Percentiles rank a stretch among this genome's conserved stretches.
Evolutionary conservation across 1,139 yeast genomes (phyloP).

Genomic region (Tardiomyces digboiensis): DNA sequence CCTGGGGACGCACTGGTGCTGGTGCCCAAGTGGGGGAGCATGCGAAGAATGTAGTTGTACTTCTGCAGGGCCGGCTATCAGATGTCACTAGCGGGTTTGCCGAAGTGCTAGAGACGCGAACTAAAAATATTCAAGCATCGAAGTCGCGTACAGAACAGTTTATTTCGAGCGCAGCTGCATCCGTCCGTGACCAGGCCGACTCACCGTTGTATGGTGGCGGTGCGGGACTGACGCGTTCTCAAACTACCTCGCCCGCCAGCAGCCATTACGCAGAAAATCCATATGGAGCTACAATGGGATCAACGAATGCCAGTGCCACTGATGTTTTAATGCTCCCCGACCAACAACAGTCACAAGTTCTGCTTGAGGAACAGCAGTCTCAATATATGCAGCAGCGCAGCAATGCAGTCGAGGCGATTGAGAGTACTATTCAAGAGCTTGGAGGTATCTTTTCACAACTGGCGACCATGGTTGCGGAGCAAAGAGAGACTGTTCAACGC

Average conservation of each 20-base stretch:
- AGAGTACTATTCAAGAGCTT: conserved; percentile 90
- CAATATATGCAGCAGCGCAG: conserved; percentile 76
- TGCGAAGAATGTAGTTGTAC: conserved; percentile 76
- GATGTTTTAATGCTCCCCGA: conserved; percentile 53
- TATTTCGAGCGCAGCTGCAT: conserved; percentile 29
- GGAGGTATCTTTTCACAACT: conserved; percentile 92
- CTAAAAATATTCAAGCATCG: conserved; percentile 71
- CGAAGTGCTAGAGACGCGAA: conserved; percentile 78
- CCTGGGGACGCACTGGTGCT: conserved; percentile 30
- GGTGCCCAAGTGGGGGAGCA: conserved; percentile 60
- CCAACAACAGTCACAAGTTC: conserved; percentile 61
- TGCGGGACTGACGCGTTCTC: neutral
- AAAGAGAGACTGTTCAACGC: conserved; percentile 91
- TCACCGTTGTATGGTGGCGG: neutral
- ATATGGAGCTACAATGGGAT: conserved; percentile 16
- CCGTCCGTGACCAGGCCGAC: conserved; percentile 1
- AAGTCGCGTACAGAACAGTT: conserved; percentile 82
- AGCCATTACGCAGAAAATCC: conserved; percentile 25
- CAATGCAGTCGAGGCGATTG: conserved; percentile 91
- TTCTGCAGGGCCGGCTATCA: conserved; percentile 81
- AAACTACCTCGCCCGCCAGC: neutral
- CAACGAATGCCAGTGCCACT: conserved; percentile 10
- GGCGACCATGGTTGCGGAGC: conserved; percentile 97
- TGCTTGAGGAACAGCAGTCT: conserved; percentile 51
- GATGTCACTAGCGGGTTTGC: conserved; percentile 91